These are phyloP conservation scores for Aspergillus mulundensis DNA, from an alignment of 495 filamentous ascomycete species.

Conservation along the genomic window DNA sequence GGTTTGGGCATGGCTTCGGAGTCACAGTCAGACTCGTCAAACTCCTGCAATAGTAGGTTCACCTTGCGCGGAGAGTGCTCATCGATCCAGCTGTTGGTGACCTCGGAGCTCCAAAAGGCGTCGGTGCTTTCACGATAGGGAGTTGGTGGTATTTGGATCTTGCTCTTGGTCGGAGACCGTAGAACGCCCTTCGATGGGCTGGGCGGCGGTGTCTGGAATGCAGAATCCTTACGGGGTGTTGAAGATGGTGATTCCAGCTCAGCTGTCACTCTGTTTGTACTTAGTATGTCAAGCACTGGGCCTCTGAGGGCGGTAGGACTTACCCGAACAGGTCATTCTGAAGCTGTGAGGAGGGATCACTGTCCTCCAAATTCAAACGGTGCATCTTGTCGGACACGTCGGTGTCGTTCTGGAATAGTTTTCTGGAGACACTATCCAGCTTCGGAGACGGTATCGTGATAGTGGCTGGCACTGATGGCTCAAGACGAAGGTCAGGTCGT, in stretches of 20 bases:
- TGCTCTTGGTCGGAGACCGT: conserved; percentile 51
- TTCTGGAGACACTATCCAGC: conserved; percentile 14
- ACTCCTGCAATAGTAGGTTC: conserved; percentile 28
- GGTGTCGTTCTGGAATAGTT: conserved; percentile 23
- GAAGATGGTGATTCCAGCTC: conserved; percentile 20
- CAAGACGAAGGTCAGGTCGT: conserved; percentile 17
- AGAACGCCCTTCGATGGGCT: conserved; percentile 43
- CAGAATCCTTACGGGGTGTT: conserved; percentile 12
- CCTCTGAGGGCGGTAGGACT: not conserved
- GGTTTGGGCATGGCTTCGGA: conserved; percentile 14
- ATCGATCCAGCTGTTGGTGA: conserved; percentile 80
- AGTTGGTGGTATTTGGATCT: conserved; percentile 44
- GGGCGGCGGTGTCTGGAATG: conserved; percentile 38
- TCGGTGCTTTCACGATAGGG: conserved; percentile 66
- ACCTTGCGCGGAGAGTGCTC: conserved; percentile 65
- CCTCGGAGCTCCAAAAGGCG: conserved; percentile 74
- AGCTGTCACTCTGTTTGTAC: not conserved
- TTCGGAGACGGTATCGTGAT: conserved; percentile 16
- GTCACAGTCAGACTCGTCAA: conserved; percentile 23
- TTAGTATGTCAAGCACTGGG: not conserved
- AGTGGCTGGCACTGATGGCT: conserved; percentile 21
- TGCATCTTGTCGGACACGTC: conserved; percentile 24
- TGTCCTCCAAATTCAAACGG: conserved; percentile 23
- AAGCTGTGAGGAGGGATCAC: conserved; percentile 22
- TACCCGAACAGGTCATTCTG: conserved; percentile 23